phyloP scores from a whole-genome alignment of 495 filamentous ascomycete genomes.

The Penicillium cataractarum region DNA sequence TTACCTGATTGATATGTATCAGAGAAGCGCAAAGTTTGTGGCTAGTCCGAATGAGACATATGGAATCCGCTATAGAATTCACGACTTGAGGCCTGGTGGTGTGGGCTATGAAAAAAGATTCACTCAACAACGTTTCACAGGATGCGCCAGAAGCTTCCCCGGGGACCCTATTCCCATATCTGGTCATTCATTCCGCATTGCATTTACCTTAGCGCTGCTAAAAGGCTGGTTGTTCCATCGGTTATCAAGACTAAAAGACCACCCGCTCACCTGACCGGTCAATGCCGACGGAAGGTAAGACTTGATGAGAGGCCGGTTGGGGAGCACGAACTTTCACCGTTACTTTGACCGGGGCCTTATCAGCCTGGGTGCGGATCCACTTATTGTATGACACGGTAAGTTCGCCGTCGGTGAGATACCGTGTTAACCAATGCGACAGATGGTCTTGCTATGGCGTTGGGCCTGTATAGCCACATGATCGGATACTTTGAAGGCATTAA shows the following conservation, averaged over 20 bases:
- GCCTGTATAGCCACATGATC: conserved; percentile 12
- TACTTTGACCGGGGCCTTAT: background rate
- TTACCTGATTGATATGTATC: too few relatives aligned
- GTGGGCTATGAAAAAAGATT: too few relatives aligned
- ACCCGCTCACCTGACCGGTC: conserved; percentile 16
- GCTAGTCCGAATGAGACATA: too few relatives aligned
- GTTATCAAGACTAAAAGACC: background rate
- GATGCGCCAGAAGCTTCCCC: too few relatives aligned
- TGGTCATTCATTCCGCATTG: background rate
- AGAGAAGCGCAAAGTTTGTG: background rate
- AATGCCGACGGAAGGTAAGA: background rate
- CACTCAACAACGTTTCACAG: too few relatives aligned
- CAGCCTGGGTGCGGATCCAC: background rate
- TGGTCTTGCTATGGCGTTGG: background rate
- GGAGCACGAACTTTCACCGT: background rate
- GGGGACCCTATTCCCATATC: background rate
- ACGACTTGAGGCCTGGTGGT: too few relatives aligned
- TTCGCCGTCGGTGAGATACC: conserved; percentile 14
- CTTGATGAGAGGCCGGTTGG: background rate
- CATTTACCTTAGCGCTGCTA: background rate
- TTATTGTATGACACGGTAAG: background rate
- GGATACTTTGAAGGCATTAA: background rate
- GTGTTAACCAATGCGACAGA: background rate
- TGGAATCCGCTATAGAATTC: too few relatives aligned
- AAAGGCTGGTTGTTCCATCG: background rate